Evolutionary conservation across 352 stramenopile genomes (phyloP), one percentile per base, ranked within the genome.

Genomic region (Pythium monospermum): DNA sequence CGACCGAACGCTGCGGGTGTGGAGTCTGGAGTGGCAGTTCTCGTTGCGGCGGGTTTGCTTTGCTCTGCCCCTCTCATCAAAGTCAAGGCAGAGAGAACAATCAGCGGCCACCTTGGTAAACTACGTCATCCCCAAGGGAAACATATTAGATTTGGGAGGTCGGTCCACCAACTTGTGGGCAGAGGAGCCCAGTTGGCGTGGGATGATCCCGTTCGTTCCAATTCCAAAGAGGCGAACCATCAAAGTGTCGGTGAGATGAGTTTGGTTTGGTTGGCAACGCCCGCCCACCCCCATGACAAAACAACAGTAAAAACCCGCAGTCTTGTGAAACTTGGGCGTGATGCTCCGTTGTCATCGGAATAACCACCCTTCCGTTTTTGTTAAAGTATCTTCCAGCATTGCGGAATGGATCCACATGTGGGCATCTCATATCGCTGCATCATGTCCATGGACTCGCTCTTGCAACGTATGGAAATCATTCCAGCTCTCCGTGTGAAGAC

Each of bases 121-220:
- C 22, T 51, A 51, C 42, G 41, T 43, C 45, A 43, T 23, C 23
- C 25, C 33, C 42, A 63, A 63, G 56, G 50, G 57, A 56, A 65
- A 65, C 49, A 49, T 65, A 65, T 65, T 27, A 13, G 30, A 15
- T 65, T 38, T 53, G 37, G 27, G 37, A 65, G 57, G 57, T 56
- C 16, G 27, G 11, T n/a, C 3, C 26, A 13, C 16, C 25, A 38
- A 42, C 41, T 49, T 48, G 38, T 41, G 18, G 3, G n/a, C 25
- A 51, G 25, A 45, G n/a, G 39, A 32, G 5, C 33, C 4, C 42
- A 7, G 22, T 13, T 8, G 36, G 26, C 36, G 12, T n/a, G 35
- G 25, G 25, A 26, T 8, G 6, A 8, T 27, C 15, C 18, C 15
- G 8, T 1, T 16, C 37, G 27, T 43, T 22, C 19, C 37, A 43